phyloP scores from a whole-genome alignment of 1,139 yeast species.

The Pichia sp. region DNA sequence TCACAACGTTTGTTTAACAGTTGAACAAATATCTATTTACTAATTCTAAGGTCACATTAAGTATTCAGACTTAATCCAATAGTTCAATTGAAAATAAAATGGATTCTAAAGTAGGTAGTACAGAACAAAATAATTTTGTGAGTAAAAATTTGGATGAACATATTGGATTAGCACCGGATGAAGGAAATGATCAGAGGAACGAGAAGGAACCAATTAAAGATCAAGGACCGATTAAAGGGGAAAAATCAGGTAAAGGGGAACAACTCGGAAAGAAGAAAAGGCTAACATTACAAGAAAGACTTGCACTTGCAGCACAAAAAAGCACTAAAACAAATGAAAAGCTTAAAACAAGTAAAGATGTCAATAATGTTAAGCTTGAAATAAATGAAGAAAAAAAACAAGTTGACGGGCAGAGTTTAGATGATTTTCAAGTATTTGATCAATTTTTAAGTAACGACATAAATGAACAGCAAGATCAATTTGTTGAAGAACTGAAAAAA shows the following conservation, averaged over 20 bases:
- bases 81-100: background rate
- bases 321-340: slow-evolving; percentile 11
- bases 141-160: background rate
- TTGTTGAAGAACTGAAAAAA: slow-evolving; percentile 8
- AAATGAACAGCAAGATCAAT: slow-evolving; percentile 5
- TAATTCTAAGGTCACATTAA: background rate
- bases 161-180: background rate
- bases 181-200: background rate
- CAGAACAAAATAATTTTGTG: background rate
- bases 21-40: background rate
- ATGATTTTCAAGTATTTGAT: slow-evolving; percentile 5
- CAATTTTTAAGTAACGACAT: background rate
- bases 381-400: background rate
- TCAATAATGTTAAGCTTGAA: background rate
- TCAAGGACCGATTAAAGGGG: background rate
- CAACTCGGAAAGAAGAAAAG: slow-evolving; percentile 32
- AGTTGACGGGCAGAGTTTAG: background rate
- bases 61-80: background rate
- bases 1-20: background rate
- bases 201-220: background rate
- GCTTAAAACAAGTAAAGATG: background rate
- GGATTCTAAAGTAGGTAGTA: background rate
- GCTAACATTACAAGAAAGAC: slow-evolving; percentile 68
- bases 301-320: slow-evolving; percentile 61
- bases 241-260: background rate